A percentile compares a stretch with the other conserved stretches of the same genome.
These are phyloP conservation scores for Citrus reticulata DNA, from an alignment of 345 rosid genomes.

Conservation along the genomic window DNA sequence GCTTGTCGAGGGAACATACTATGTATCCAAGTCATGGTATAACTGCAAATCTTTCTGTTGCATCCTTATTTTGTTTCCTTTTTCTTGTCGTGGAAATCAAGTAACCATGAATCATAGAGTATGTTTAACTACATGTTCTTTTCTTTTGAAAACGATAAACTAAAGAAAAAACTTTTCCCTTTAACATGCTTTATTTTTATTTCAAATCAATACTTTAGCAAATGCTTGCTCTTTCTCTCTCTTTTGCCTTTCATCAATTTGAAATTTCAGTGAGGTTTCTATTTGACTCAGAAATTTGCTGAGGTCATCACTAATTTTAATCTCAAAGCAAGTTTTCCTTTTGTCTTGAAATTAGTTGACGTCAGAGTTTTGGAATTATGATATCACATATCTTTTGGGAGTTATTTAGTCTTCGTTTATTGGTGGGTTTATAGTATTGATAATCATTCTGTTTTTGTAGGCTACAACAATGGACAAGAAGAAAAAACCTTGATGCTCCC, in stretches of 20 bases:
- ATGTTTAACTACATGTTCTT: background rate
- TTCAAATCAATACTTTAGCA: background rate
- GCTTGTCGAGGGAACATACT: constrained; percentile 62
- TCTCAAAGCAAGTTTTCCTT: background rate
- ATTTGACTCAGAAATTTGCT: background rate
- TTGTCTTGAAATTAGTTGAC: background rate
- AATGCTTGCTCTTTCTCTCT: background rate
- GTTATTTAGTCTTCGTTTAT: background rate
- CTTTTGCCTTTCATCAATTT: background rate
- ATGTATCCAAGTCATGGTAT: constrained; percentile 85
- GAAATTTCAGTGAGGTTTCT: background rate
- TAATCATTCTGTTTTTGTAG: constrained; percentile 33
- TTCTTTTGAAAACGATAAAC: background rate
- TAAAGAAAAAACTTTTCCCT: background rate
- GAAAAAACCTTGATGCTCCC: constrained; percentile 90
- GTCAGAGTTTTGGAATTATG: background rate
- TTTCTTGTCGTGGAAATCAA: background rate
- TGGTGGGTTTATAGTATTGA: constrained; percentile 4
- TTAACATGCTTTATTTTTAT: background rate
- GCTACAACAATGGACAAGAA: constrained; percentile 95
- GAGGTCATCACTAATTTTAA: background rate
- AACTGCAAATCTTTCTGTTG: constrained; percentile 17
- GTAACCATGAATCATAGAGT: background rate
- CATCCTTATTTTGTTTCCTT: background rate
- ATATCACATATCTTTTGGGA: background rate